Evolutionary conservation across 345 rosid species (phyloP).

Genomic region (Citrus australasica): DNA sequence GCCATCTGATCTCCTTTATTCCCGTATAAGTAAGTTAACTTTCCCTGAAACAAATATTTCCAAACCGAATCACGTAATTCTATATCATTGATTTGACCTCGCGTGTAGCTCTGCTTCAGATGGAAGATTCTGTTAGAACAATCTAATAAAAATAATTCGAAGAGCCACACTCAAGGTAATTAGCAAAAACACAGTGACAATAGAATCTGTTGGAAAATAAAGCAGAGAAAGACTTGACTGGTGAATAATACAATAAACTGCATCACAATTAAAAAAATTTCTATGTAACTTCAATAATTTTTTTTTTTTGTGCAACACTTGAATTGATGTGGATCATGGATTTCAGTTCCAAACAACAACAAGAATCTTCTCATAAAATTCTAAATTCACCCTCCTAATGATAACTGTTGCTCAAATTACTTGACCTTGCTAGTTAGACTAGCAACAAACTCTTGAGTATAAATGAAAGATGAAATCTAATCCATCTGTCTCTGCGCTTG

Average conservation of each 20-base stretch:
- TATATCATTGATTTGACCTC: conserved; percentile 48
- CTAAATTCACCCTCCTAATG: neutral
- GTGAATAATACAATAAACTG: neutral
- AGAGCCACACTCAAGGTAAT: neutral
- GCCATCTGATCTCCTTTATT: conserved; percentile 70
- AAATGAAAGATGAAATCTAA: neutral
- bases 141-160: neutral
- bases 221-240: neutral
- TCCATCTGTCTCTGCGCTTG: neutral
- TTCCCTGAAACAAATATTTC: conserved; percentile 74
- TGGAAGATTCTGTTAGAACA: conserved; percentile 7
- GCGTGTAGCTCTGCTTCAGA: conserved; percentile 56
- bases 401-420: neutral
- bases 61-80: conserved; percentile 47
- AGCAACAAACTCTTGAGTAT: neutral
- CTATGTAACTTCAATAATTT: neutral
- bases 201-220: neutral
- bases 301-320: neutral
- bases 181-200: neutral
- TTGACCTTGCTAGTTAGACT: neutral
- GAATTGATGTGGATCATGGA: neutral
- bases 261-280: neutral
- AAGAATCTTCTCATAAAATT: neutral
- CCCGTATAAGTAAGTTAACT: conserved; percentile 69
- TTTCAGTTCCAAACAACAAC: neutral